phyloP scores from a whole-genome alignment of 306 rosid genomes.

The Mimosa bimucronata region DNA sequence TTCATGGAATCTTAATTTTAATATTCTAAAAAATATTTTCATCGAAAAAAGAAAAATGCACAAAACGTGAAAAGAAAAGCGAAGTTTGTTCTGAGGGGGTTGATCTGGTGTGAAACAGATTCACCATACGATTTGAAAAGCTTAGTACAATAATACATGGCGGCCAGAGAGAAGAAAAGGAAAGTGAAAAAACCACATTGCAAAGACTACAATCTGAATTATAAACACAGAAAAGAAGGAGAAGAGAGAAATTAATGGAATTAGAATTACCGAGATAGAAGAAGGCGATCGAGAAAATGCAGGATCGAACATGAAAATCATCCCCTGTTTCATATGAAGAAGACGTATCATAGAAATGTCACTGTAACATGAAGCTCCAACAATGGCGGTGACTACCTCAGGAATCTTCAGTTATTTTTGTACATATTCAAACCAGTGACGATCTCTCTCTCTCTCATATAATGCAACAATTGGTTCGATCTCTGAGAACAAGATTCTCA shows the following conservation, averaged over 20 bases:
- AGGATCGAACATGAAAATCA: not conserved
- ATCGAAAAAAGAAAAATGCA: not conserved
- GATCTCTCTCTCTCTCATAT: not conserved
- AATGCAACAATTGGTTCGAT: not conserved
- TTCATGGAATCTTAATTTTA: not conserved
- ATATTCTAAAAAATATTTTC: not conserved
- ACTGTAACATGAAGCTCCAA: not conserved
- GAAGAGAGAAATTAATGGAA: not conserved
- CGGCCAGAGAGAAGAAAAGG: not conserved
- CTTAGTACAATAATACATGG: not conserved
- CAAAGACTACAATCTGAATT: not conserved
- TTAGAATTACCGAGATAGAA: not conserved
- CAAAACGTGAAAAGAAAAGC: not conserved
- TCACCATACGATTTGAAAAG: not conserved
- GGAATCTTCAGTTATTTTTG: not conserved
- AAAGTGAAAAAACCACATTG: not conserved
- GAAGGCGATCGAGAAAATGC: conserved; percentile 1
- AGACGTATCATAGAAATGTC: not conserved
- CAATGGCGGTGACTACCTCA: not conserved
- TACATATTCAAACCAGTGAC: not conserved
- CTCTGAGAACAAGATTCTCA: not conserved
- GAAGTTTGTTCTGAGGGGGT: not conserved
- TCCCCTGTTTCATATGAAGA: not conserved
- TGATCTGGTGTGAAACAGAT: too few relatives aligned
- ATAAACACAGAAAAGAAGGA: not conserved